Evolutionary conservation across 2,329 filamentous ascomycete species (phyloP), one percentile per base, ranked within the genome.

Genomic region (Orbilia javanica): DNA sequence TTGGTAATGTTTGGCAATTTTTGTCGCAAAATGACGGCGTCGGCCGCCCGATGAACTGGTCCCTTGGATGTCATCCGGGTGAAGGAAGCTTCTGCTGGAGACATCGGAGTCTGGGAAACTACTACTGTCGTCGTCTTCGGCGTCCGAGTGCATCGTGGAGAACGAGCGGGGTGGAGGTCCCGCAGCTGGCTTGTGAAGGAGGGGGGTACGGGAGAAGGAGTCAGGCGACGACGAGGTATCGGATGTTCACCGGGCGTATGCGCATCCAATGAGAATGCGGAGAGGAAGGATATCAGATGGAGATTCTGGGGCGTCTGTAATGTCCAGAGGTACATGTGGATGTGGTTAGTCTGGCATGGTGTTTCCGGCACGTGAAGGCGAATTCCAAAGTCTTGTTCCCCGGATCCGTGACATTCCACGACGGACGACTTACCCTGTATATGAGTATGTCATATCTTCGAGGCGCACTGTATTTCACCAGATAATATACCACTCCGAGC

Each of bases 1-100:
- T 27, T 71, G 66, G 60, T 71, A 71, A 50, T 77, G 73, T 46
- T 71, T 66, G 27, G 73, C 66, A 15, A 77, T 11, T 67, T 66
- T 77, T 3, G 66, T 44, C 10, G 62, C 48, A 29, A 71, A 27
- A 15, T 66, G 57, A 42, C 66, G 66, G 66, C 73, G 73, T 50
- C 73, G 73, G 22, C 73, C 66, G 66, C 66, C 25, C 18, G 65
- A 60, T 44, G 42, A 44, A 8, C 25, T 10, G 20, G 27, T n/a
- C 13, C 62, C 42, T 46, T 60, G 73, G 25, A 29, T 63, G 52
- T 77, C 73, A 71, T 77, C 73, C 22, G 73, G 73, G 52, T 77
- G 73, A 18, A 77, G 73, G 31, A 60, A 57, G 4, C 72, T 44
- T 50, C 36, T 57, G 53, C 29, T 68, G 22, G 62, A 46, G 48